phyloP scores from a whole-genome alignment of 2,329 filamentous ascomycete genomes.

The Calonectria montana region DNA sequence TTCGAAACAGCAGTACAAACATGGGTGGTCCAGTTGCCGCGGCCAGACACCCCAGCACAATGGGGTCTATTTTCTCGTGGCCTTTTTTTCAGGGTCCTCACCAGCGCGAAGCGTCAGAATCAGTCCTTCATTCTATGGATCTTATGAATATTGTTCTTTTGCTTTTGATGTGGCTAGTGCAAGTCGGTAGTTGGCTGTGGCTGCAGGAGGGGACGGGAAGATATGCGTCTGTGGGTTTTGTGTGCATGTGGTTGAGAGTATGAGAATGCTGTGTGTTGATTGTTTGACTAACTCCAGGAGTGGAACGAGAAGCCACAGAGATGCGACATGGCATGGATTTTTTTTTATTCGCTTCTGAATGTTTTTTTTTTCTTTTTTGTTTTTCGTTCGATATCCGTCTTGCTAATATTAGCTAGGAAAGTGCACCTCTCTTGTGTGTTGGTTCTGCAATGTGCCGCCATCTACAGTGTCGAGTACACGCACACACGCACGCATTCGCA shows the following conservation, averaged over 20 bases:
- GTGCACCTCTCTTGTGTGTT: not conserved
- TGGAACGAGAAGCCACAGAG: not conserved
- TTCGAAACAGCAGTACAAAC: not conserved
- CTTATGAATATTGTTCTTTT: not conserved
- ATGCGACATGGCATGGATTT: not conserved
- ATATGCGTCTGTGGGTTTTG: not conserved
- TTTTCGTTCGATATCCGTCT: not conserved
- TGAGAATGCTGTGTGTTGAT: not conserved
- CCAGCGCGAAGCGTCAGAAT: not conserved
- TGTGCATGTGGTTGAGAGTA: not conserved
- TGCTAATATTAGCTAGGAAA: not conserved
- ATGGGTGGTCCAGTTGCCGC: not conserved
- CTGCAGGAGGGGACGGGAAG: not conserved
- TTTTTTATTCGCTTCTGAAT: too few relatives aligned
- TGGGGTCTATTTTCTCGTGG: not conserved
- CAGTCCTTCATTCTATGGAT: not conserved
- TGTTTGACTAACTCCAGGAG: not conserved
- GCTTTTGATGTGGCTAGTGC: not conserved
- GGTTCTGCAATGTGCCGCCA: not conserved
- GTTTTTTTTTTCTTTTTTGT: not conserved
- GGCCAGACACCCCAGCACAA: not conserved
- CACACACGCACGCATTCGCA: not conserved
- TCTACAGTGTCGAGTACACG: not conserved
- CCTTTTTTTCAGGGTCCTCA: not conserved
- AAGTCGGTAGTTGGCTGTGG: constrained; percentile 3